Evolutionary conservation across 495 filamentous ascomycete genomes (phyloP).

Genomic region (Penicillium alfredii): DNA sequence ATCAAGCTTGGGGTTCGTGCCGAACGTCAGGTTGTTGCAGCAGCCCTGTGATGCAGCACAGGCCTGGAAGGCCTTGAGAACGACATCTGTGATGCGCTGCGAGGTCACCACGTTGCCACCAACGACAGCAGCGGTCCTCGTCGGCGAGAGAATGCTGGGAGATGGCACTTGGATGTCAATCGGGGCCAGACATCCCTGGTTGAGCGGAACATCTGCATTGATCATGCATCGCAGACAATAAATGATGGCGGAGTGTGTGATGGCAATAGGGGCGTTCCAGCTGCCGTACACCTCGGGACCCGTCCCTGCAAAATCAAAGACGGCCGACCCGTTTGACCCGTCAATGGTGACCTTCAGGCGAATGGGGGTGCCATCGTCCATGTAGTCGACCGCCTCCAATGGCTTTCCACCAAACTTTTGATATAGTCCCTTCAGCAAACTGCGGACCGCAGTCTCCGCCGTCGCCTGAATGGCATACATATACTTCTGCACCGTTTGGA

Average conservation of each 20-base stretch:
- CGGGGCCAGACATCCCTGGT: slow-evolving; percentile 90
- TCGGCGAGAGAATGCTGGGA: slow-evolving; percentile 77
- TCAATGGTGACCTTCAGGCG: slow-evolving; percentile 80
- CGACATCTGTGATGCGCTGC: slow-evolving; percentile 91
- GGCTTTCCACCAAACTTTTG: slow-evolving; percentile 71
- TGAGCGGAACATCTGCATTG: slow-evolving; percentile 87
- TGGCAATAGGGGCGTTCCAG: slow-evolving; percentile 90
- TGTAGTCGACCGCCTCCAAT: slow-evolving; percentile 82
- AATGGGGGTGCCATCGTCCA: slow-evolving; percentile 96
- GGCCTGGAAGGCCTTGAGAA: slow-evolving; percentile 82
- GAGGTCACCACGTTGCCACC: slow-evolving; percentile 92
- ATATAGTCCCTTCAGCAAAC: slow-evolving; percentile 73
- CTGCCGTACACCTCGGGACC: slow-evolving; percentile 92
- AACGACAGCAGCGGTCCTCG: slow-evolving; percentile 83
- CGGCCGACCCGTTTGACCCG: slow-evolving; percentile 73
- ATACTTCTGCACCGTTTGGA: slow-evolving; percentile 89
- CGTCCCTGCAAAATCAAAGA: slow-evolving; percentile 83
- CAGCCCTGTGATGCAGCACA: slow-evolving; percentile 89
- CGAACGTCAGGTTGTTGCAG: slow-evolving; percentile 74
- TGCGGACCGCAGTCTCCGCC: slow-evolving; percentile 78
- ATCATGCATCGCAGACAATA: slow-evolving; percentile 94
- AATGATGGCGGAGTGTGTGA: slow-evolving; percentile 93
- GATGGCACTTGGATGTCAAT: slow-evolving; percentile 81
- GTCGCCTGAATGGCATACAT: slow-evolving; percentile 93
- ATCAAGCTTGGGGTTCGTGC: slow-evolving; percentile 33